Evolutionary conservation across 2,329 filamentous ascomycete species (phyloP), one percentile per base, ranked within the genome.

Genomic region (Fusarium dimerum): DNA sequence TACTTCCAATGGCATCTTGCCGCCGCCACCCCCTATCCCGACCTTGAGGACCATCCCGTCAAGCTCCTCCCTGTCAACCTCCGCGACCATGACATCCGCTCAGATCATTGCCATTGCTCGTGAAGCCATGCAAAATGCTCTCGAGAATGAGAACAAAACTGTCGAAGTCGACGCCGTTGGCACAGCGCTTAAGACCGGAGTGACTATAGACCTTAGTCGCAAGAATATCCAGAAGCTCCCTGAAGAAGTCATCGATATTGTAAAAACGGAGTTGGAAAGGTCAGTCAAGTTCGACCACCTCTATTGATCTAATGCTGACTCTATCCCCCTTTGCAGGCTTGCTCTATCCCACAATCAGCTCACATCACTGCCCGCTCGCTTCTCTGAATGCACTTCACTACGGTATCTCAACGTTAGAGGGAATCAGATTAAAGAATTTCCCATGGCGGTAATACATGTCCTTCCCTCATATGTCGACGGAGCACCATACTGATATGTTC

Each of bases 321-420:
- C 36, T 41, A 15, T 48, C 51, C 13, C 47, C 43, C 44, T 52
- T 49, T 43, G 48, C 66, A 92, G 89, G 63, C 82, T 93, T 48
- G 89, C 89, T 45, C 77, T 93, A 59, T 91, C 89, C n/a, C 89
- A 92, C 73, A 92, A 92, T 70, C 85, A 84, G 61, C 77, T 92
- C 52, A 79, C 83, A 32, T 78, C 81, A n/a, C 82, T 93, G 43
- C 89, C 89, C 6, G 67, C 76, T 20, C 82, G 88, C 48, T 89
- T 92, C 62, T 80, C 86, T 36, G 88, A 92, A 73, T 92, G 89
- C 73, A 86, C 84, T 40, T 88, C 87, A 45, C 74, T 93, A 54
- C 86, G 89, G 56, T 93, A 93, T 68, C 81, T 93, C 55, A 93
- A 93, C 63, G 85, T 92, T 56, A 80, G 89, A 67, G 88, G 88